These are phyloP conservation scores for Diaporthe sp. DNA, from an alignment of 2,329 filamentous ascomycete species.

Conservation along the genomic window DNA sequence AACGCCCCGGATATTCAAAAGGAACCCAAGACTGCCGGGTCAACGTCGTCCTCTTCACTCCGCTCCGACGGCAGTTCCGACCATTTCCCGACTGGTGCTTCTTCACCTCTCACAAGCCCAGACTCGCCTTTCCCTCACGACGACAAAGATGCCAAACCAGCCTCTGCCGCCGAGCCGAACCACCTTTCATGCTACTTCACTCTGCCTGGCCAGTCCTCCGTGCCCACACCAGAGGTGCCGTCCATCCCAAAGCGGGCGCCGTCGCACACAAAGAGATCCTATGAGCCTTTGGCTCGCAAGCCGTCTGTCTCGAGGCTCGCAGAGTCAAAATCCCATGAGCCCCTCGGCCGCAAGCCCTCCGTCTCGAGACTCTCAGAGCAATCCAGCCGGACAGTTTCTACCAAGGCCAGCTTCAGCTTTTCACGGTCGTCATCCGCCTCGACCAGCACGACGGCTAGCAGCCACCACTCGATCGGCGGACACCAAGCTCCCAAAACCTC, in stretches of 20 bases:
- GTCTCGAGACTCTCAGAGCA: constrained; percentile 65
- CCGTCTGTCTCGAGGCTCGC: constrained; percentile 59
- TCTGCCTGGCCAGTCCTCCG: constrained; percentile 54
- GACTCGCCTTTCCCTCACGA: constrained; percentile 65
- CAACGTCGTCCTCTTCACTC: constrained; percentile 61
- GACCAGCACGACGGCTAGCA: constrained; percentile 61
- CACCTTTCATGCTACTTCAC: constrained; percentile 76
- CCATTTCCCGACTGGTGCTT: constrained; percentile 63
- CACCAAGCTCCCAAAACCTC: constrained; percentile 42
- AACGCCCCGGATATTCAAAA: constrained; percentile 84
- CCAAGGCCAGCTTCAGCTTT: constrained; percentile 66
- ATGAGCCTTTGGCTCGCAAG: constrained; percentile 72
- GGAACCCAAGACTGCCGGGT: constrained; percentile 53
- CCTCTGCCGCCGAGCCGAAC: constrained; percentile 69
- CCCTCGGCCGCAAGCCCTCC: constrained; percentile 61
- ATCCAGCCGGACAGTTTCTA: constrained; percentile 63
- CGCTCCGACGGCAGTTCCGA: constrained; percentile 81
- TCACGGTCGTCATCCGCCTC: constrained; percentile 68
- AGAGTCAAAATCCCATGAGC: constrained; percentile 67
- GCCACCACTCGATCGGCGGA: constrained; percentile 48
- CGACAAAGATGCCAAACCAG: constrained; percentile 41
- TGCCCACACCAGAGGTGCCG: constrained; percentile 60
- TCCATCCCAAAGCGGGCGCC: constrained; percentile 80
- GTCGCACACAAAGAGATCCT: constrained; percentile 87
- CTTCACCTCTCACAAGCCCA: constrained; percentile 75